phyloP scores from a whole-genome alignment of 2,329 filamentous ascomycete genomes.

The Ophiostoma perfectum region DNA sequence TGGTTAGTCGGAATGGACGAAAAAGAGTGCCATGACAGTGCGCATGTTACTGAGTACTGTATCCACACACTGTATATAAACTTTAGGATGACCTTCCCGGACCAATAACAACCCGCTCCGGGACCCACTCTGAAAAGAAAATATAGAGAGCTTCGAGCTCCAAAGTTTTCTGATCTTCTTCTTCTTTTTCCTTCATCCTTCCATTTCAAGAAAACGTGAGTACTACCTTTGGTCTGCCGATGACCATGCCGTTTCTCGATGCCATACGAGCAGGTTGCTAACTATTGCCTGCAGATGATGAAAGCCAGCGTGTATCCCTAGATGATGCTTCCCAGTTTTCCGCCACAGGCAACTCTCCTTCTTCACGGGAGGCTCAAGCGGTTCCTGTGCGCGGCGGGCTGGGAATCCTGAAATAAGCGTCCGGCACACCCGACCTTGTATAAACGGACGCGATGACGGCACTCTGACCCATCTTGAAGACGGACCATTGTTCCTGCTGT shows the following conservation, averaged over 20 bases:
- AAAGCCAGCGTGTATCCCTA: slow-evolving; percentile 90
- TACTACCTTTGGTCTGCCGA: slow-evolving; percentile 31
- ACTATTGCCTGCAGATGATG: slow-evolving; percentile 73
- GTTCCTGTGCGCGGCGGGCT: slow-evolving; percentile 56
- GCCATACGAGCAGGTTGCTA: slow-evolving; percentile 28
- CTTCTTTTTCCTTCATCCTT: slow-evolving; percentile 70
- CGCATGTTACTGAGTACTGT: neutral
- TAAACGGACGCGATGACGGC: slow-evolving; percentile 95
- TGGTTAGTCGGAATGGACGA: neutral
- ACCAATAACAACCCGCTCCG: slow-evolving; percentile 25
- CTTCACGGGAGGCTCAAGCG: slow-evolving; percentile 72
- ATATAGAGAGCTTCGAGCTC: slow-evolving; percentile 27
- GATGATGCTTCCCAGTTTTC: slow-evolving; percentile 66
- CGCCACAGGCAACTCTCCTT: slow-evolving; percentile 76
- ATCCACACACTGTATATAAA: neutral
- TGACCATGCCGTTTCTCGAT: slow-evolving; percentile 12
- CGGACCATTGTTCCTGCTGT: neutral
- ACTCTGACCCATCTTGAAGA: slow-evolving; percentile 67
- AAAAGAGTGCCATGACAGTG: slow-evolving; percentile 1
- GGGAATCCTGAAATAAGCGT: slow-evolving; percentile 94
- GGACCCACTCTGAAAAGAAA: slow-evolving; percentile 24
- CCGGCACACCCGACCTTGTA: slow-evolving; percentile 98
- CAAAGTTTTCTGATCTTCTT: slow-evolving; percentile 33
- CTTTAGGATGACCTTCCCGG: neutral
- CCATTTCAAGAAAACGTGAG: slow-evolving; percentile 95